These are phyloP conservation scores for Cutaneotrichosporon dermatis DNA, from an alignment of 1,284 basidiomycete genomes.

Conservation along the genomic window DNA sequence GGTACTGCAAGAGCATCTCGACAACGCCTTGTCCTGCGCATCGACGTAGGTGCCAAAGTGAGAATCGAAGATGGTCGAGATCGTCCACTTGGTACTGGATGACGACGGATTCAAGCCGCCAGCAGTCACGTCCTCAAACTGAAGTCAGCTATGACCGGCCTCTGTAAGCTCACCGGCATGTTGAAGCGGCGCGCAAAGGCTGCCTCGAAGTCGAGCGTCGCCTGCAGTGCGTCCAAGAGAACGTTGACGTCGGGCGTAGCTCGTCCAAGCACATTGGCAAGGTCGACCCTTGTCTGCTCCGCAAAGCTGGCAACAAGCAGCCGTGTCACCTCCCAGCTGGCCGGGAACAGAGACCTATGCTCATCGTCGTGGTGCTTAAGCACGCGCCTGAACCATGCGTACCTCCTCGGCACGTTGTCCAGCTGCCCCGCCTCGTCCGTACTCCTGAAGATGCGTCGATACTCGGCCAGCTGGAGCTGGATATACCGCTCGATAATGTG, in stretches of 20 bases:
- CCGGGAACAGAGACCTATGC: slow-evolving; percentile 73
- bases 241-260: slow-evolving; percentile 64
- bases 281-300: slow-evolving; percentile 65
- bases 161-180: slow-evolving; percentile 58
- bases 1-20: slow-evolving; percentile 64
- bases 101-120: slow-evolving; percentile 23
- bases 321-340: slow-evolving; percentile 76
- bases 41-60: slow-evolving; percentile 92
- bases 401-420: slow-evolving; percentile 88
- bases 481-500: slow-evolving; percentile 87
- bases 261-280: slow-evolving; percentile 50
- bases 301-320: slow-evolving; percentile 74
- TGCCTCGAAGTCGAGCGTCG: slow-evolving; percentile 78
- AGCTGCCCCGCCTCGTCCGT: slow-evolving; percentile 91
- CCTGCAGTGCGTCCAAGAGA: slow-evolving; percentile 76
- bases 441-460: slow-evolving; percentile 88
- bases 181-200: slow-evolving; percentile 73
- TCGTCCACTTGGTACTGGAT: slow-evolving; percentile 53
- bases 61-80: slow-evolving; percentile 82
- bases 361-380: slow-evolving; percentile 84
- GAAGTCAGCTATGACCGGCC: slow-evolving; percentile 8
- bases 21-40: slow-evolving; percentile 74
- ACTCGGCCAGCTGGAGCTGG: slow-evolving; percentile 87
- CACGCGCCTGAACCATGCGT: slow-evolving; percentile 94
- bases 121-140: slow-evolving; percentile 48